A percentile compares a stretch with the other conserved stretches of the same genome.
phyloP scores from a whole-genome alignment of 106 monocot genomes.

The Cymbidium sinense region DNA sequence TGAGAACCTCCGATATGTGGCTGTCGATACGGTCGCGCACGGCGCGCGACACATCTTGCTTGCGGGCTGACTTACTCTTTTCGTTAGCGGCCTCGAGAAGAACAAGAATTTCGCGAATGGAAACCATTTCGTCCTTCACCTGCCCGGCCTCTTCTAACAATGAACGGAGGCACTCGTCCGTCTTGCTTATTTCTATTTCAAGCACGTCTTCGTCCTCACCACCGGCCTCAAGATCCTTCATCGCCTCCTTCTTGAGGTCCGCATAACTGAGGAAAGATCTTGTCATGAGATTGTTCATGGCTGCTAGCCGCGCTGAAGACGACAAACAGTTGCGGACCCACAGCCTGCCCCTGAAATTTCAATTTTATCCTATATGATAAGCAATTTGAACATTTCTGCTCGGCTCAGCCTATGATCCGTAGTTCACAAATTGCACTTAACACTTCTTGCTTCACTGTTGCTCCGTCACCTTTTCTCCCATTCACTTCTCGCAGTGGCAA shows the following conservation, averaged over 20 bases:
- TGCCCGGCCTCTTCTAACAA: constrained; percentile 44
- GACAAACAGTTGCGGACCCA: no score
- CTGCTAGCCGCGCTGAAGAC: neutral
- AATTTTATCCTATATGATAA: no score
- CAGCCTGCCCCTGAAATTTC: no score
- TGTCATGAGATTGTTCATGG: constrained; percentile 50
- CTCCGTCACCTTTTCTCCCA: no score
- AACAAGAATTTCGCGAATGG: constrained; percentile 33
- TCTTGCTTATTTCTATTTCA: constrained; percentile 10
- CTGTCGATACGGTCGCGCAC: constrained; percentile 43
- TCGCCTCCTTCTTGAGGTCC: constrained; percentile 51
- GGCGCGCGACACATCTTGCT: constrained; percentile 27
- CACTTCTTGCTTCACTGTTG: no score
- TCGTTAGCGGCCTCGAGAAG: constrained; percentile 34
- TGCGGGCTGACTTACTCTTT: constrained; percentile 35
- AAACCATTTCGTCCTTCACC: constrained; percentile 41
- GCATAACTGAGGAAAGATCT: constrained; percentile 36
- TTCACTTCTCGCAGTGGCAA: no score
- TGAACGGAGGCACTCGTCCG: constrained; percentile 22
- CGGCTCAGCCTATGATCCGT: no score
- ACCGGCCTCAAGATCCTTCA: constrained; percentile 34
- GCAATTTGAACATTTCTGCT: no score
- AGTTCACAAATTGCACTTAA: no score
- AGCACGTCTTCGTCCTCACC: neutral
- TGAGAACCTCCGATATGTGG: constrained; percentile 43